phyloP scores from a whole-genome alignment of 768 basidiomycete species.

The Trametopsis cervina region DNA sequence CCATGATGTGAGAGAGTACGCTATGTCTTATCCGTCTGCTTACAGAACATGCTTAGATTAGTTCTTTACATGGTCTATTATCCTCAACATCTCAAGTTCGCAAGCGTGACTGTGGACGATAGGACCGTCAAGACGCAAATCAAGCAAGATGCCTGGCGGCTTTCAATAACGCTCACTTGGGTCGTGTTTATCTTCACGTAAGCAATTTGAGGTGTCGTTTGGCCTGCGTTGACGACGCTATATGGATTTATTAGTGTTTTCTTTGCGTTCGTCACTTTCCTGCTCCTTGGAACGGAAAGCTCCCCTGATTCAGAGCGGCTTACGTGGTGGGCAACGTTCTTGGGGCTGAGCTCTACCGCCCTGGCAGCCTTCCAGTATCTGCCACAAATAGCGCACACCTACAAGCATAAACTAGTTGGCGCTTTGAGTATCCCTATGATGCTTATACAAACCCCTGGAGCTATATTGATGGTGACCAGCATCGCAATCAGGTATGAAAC shows the following conservation, averaged over 20 bases:
- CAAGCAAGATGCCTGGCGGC: constrained; percentile 64
- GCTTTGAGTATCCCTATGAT: constrained; percentile 94
- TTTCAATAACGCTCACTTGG: constrained; percentile 73
- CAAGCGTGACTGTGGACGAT: constrained; percentile 34
- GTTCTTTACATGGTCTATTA: constrained; percentile 91
- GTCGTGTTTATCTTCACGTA: constrained; percentile 70
- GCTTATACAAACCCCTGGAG: constrained; percentile 89
- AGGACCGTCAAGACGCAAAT: constrained; percentile 40
- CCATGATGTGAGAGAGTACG: constrained; percentile 60
- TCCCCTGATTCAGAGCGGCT: constrained; percentile 32
- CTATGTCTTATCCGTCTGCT: background rate
- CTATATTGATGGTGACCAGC: constrained; percentile 77
- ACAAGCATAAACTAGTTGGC: constrained; percentile 72
- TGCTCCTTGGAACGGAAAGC: constrained; percentile 44
- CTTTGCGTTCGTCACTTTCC: constrained; percentile 51
- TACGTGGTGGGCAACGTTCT: constrained; percentile 73
- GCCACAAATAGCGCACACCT: constrained; percentile 83
- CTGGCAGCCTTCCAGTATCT: constrained; percentile 83
- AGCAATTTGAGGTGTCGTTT: constrained; percentile 21
- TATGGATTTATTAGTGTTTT: constrained; percentile 48
- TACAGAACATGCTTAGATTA: constrained; percentile 43
- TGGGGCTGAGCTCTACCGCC: constrained; percentile 74
- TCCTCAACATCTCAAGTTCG: constrained; percentile 76
- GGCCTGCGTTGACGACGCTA: too few relatives aligned
- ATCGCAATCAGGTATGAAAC: constrained; percentile 57